These are phyloP conservation scores for Tricholoma sp. DNA, from an alignment of 768 basidiomycete species.

Conservation along the genomic window DNA sequence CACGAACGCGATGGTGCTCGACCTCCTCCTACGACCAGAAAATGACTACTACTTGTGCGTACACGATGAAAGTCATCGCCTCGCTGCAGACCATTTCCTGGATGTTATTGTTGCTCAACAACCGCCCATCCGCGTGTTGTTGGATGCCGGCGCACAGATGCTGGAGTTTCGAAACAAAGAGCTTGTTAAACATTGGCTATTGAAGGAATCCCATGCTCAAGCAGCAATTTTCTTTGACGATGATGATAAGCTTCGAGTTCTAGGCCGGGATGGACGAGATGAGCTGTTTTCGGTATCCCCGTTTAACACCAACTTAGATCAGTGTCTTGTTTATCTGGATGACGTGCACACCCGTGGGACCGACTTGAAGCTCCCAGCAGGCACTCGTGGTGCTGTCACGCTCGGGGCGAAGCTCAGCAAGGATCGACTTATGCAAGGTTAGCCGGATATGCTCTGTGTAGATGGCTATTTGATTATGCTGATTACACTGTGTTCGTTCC, in stretches of 20 bases:
- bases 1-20: constrained; percentile 45
- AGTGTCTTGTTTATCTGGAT: constrained; percentile 46
- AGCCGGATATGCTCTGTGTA: constrained; percentile 1
- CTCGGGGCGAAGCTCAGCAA: constrained; percentile 48
- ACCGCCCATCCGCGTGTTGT: constrained; percentile 40
- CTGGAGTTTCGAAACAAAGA: constrained; percentile 42
- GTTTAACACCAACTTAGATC: constrained; percentile 27
- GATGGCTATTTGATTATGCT: background rate
- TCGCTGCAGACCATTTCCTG: constrained; percentile 23
- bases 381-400: constrained; percentile 40
- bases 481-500: background rate
- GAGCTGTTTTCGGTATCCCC: constrained; percentile 33
- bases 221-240: constrained; percentile 42
- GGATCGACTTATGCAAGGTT: constrained; percentile 48
- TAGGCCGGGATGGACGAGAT: constrained; percentile 29
- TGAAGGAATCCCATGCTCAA: constrained; percentile 17
- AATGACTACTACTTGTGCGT: constrained; percentile 32
- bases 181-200: constrained; percentile 38
- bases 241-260: constrained; percentile 28
- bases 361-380: constrained; percentile 43
- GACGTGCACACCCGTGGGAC: constrained; percentile 52
- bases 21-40: constrained; percentile 32
- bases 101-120: constrained; percentile 25
- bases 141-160: constrained; percentile 57
- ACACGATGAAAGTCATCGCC: constrained; percentile 13